phyloP scores from a whole-genome alignment of 768 basidiomycete species.

The Amanita jacksonii region DNA sequence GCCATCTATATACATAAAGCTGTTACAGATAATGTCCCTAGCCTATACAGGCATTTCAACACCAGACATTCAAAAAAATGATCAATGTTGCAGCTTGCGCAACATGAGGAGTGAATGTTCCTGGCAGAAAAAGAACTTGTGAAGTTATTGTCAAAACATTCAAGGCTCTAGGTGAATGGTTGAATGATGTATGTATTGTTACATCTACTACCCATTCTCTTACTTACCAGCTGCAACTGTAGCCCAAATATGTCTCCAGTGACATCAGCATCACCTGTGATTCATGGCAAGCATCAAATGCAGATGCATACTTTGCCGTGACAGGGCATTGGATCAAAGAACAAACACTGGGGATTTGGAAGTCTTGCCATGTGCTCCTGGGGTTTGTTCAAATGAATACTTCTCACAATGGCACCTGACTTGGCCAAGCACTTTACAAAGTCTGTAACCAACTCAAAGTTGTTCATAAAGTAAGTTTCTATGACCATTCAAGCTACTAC shows the following conservation, averaged over 20 bases:
- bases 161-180: constrained; percentile 1
- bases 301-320: constrained; percentile 29
- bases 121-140: constrained; percentile 19
- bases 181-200: too few relatives aligned
- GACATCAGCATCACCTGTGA: neutral
- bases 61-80: constrained; percentile 20
- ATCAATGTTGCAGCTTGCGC: constrained; percentile 27
- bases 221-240: too few relatives aligned
- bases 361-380: constrained; percentile 19
- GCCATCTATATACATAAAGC: neutral
- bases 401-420: constrained; percentile 23
- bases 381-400: constrained; percentile 18
- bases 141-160: constrained; percentile 23
- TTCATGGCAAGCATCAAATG: constrained; percentile 13
- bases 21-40: constrained; percentile 1
- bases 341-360: constrained; percentile 14
- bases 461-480: constrained; percentile 18
- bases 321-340: constrained; percentile 33
- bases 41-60: constrained; percentile 26
- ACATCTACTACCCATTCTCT: too few relatives aligned
- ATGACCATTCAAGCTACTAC: too few relatives aligned
- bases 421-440: constrained; percentile 25
- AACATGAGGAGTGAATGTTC: constrained; percentile 24
- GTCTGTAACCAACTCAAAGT: constrained; percentile 19
- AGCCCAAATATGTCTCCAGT: neutral